Percentiles rank a stretch among this genome's conserved stretches.
Evolutionary conservation across 2,329 filamentous ascomycete species (phyloP).

Genomic region (Sarocladium brachiariae): DNA sequence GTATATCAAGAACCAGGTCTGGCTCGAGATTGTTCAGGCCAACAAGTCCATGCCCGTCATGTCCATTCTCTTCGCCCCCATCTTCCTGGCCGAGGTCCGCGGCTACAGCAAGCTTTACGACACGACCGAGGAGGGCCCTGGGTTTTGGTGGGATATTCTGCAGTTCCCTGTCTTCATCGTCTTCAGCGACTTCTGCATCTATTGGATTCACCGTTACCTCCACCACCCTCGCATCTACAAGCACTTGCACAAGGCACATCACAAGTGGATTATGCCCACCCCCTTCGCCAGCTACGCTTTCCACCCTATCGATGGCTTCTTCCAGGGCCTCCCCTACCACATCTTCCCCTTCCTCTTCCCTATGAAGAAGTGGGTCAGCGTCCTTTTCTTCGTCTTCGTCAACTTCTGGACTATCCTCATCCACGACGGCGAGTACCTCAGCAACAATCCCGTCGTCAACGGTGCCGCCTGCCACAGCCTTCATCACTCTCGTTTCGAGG

Average conservation of each 20-base stretch:
- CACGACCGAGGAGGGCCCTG: slow-evolving; percentile 65
- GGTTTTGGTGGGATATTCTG: slow-evolving; percentile 66
- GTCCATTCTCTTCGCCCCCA: slow-evolving; percentile 71
- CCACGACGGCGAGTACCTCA: slow-evolving; percentile 89
- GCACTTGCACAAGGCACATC: slow-evolving; percentile 88
- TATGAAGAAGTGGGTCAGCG: slow-evolving; percentile 82
- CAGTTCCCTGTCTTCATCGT: slow-evolving; percentile 85
- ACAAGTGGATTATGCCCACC: slow-evolving; percentile 99
- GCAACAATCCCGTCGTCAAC: slow-evolving; percentile 86
- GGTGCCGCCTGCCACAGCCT: slow-evolving; percentile 80
- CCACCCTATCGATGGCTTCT: slow-evolving; percentile 87
- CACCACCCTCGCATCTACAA: slow-evolving; percentile 78
- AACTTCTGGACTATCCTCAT: slow-evolving; percentile 98
- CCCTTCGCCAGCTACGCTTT: slow-evolving; percentile 91
- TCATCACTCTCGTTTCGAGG: slow-evolving; percentile 56
- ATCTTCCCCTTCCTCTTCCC: slow-evolving; percentile 89
- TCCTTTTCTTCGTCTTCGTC: slow-evolving; percentile 82
- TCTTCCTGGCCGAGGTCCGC: slow-evolving; percentile 76
- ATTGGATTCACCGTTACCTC: slow-evolving; percentile 82
- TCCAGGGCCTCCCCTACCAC: slow-evolving; percentile 87
- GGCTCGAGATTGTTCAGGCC: slow-evolving; percentile 77
- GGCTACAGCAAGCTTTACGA: slow-evolving; percentile 88
- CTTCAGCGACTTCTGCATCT: slow-evolving; percentile 87
- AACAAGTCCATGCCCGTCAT: slow-evolving; percentile 72
- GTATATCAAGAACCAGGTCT: slow-evolving; percentile 89